Conservation (phyloP, 495 filamentous ascomycete species). For the Halenospora varia region DNA sequence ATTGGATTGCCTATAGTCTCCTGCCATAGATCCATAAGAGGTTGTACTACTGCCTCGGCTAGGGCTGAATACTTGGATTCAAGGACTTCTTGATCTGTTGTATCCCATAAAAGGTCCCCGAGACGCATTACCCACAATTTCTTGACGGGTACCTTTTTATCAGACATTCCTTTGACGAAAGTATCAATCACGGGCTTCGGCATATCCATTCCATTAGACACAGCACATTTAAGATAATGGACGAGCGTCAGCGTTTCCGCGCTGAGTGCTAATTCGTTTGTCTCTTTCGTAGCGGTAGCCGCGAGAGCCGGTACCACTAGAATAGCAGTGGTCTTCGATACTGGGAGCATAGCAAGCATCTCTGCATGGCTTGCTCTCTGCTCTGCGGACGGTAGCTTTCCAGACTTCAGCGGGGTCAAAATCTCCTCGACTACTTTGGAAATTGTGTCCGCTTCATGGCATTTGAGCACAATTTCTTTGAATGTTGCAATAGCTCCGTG, state of each 20-base stretch:
- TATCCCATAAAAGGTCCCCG: constrained; percentile 66
- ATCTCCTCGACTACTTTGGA: constrained; percentile 72
- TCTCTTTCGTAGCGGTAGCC: constrained; percentile 67
- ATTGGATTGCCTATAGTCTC: constrained; percentile 75
- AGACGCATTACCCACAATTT: constrained; percentile 74
- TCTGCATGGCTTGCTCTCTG: constrained; percentile 76
- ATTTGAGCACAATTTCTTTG: constrained; percentile 53
- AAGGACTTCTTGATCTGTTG: constrained; percentile 37
- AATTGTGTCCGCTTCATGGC: constrained; percentile 50
- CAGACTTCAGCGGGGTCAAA: constrained; percentile 67
- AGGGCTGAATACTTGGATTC: constrained; percentile 48
- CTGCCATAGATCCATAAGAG: constrained; percentile 67
- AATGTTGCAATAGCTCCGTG: constrained; percentile 73
- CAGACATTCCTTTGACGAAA: constrained; percentile 74
- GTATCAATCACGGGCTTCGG: constrained; percentile 62
- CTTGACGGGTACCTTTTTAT: constrained; percentile 77
- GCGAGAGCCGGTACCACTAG: constrained; percentile 65
- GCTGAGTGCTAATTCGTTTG: constrained; percentile 74
- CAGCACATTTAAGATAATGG: constrained; percentile 52
- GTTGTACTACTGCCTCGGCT: constrained; percentile 54
- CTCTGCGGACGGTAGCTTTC: constrained; percentile 76
- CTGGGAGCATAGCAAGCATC: constrained; percentile 62
- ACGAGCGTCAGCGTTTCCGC: constrained; percentile 70
- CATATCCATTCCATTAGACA: constrained; percentile 53
- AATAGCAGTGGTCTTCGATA: constrained; percentile 50